phyloP scores from a whole-genome alignment of 2,329 filamentous ascomycete genomes.

The Albophoma yamanashiensis region DNA sequence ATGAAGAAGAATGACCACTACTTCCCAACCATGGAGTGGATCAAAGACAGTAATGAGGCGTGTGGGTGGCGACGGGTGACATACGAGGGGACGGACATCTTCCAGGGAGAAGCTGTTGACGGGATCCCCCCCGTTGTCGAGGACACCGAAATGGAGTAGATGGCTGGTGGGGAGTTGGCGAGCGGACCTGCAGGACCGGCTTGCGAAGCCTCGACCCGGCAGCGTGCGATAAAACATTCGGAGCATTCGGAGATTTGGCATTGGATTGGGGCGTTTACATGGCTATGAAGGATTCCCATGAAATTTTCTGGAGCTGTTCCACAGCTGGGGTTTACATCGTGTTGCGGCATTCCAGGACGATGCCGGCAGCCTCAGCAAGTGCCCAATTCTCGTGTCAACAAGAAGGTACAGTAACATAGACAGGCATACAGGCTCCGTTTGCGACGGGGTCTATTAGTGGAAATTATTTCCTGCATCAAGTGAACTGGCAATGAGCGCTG shows the following conservation, averaged over 20 bases:
- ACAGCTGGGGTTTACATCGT: constrained; percentile 1
- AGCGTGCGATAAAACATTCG: not conserved
- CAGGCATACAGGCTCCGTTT: not conserved
- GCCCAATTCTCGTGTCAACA: not conserved
- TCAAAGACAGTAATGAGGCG: constrained; percentile 48
- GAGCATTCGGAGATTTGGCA: constrained; percentile 3
- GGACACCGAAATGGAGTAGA: constrained; percentile 32
- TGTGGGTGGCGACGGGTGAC: constrained; percentile 55
- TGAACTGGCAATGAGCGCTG: not conserved
- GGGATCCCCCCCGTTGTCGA: constrained; percentile 31
- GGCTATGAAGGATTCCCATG: constrained; percentile 24
- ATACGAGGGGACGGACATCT: constrained; percentile 44
- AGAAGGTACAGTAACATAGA: not conserved
- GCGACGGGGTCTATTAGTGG: not conserved
- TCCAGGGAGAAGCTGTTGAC: constrained; percentile 43
- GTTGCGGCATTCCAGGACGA: constrained; percentile 2
- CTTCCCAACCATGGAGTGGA: constrained; percentile 61
- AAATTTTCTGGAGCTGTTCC: constrained; percentile 21
- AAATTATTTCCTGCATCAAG: not conserved
- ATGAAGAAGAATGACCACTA: constrained; percentile 99
- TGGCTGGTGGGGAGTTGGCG: not conserved
- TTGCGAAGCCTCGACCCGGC: not conserved
- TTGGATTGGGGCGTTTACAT: constrained; percentile 19
- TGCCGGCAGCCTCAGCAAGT: not conserved
- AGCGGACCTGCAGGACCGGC: not conserved